Evolutionary conservation across 768 basidiomycete species (phyloP).

Genomic region (Tylopilus cervinicoccineus): DNA sequence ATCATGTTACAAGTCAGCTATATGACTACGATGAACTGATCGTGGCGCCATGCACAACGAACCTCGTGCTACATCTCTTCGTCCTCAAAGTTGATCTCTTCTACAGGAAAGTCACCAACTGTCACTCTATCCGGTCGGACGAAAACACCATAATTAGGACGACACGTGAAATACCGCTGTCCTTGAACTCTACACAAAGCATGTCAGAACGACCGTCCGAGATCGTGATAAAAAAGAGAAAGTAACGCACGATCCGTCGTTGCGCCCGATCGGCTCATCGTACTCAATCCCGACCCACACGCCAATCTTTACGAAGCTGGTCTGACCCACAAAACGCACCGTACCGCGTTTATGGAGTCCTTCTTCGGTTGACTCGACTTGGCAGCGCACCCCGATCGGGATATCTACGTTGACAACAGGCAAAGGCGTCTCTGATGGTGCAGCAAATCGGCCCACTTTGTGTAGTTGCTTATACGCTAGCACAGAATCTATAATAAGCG

Average conservation of each 20-base stretch:
- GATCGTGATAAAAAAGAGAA: not conserved
- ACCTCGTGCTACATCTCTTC: conserved; percentile 59
- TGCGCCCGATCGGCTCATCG: conserved; percentile 94
- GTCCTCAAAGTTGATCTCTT: conserved; percentile 72
- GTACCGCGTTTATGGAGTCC: conserved; percentile 76
- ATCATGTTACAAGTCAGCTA: not conserved
- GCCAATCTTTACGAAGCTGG: conserved; percentile 63
- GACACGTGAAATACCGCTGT: conserved; percentile 79
- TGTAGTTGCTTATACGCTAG: conserved; percentile 83
- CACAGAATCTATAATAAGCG: conserved; percentile 64
- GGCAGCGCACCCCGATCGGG: conserved; percentile 70
- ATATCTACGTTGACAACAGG: conserved; percentile 43
- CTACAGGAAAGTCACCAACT: conserved; percentile 83
- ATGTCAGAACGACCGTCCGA: not conserved
- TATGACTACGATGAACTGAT: not conserved
- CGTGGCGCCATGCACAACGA: not conserved
- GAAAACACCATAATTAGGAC: conserved; percentile 76
- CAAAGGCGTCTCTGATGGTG: conserved; percentile 36
- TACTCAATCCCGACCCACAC: conserved; percentile 92
- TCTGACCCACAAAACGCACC: conserved; percentile 80
- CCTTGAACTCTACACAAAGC: conserved; percentile 64
- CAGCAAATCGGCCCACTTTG: conserved; percentile 87
- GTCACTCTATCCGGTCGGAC: conserved; percentile 78
- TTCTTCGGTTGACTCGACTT: conserved; percentile 69
- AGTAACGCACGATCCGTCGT: conserved; percentile 93